Base-by-base conservation (phyloP, 768 basidiomycete species). In the Myochromella boudieri region DNA sequence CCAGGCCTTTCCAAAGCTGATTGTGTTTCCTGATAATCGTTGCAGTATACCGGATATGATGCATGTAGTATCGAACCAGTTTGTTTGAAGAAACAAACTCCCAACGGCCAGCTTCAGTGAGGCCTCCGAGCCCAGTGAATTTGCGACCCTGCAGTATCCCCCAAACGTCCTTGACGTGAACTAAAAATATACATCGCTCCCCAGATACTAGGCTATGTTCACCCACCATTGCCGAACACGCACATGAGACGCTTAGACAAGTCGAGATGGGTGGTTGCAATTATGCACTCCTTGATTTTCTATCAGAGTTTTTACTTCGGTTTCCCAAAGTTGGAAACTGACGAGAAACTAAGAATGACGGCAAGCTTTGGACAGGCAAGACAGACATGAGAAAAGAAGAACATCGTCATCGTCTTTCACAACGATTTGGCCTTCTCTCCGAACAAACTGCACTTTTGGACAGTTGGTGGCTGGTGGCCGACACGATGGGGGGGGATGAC, bases 381-480 rank as follows among this genome's bases (percentile, higher is more conserved):
- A n/a, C 29, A 6, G n/a, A 4, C 36, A 41, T 27, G 15, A 41
- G 39, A 26, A 5, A 26, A 25, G 12, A 15, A n/a, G 39, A 41
- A 41, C 25, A 18, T 27, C 26, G 26, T 2, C n/a, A 12, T 14
- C 24, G 15, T 11, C n/a, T 26, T 15, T 25, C 18, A 15, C 38
- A 26, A 39, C 38, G 24, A 18, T 12, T 22, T 22, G 11, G 18
- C 29, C 24, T 27, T 18, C 27, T 32, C 17, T 15, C 42, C 31
- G 31, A 43, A 22, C 32, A 33, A 31, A 22, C 12, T 21, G 28
- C 18, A 20, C 24, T 37, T 6, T 26, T 24, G 3, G 31, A 33
- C 31, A 43, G 21, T 22, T 34, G 29, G 42, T 43, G 42, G 42
- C 42, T n/a, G n/a, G n/a, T n/a, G n/a, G n/a, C n/a, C n/a, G n/a